Conservation (phyloP, 345 rosid species). For the Salix koriyanagi region DNA sequence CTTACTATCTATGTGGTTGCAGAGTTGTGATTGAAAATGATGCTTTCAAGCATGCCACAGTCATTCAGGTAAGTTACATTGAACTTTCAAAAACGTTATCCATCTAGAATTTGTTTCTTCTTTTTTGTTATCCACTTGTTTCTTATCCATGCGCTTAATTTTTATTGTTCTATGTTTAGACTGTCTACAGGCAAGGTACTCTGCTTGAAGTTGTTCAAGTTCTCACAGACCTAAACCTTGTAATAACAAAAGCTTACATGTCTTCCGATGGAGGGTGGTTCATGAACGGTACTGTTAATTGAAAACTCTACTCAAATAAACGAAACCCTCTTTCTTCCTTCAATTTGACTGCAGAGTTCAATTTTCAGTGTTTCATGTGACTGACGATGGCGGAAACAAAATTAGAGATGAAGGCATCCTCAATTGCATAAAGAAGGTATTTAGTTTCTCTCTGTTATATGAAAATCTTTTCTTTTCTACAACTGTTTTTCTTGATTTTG, state of each 20-base stretch:
- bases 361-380: slow-evolving; percentile 70
- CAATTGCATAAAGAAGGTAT: slow-evolving; percentile 60
- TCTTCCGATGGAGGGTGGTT: slow-evolving; percentile 95
- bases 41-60: slow-evolving; percentile 64
- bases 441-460: background rate
- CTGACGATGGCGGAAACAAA: slow-evolving; percentile 59
- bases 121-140: background rate
- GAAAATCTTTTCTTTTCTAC: background rate
- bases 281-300: slow-evolving; percentile 62
- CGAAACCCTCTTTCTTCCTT: background rate
- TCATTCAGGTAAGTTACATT: slow-evolving; percentile 48
- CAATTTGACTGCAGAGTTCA: slow-evolving; percentile 1
- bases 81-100: background rate
- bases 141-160: background rate
- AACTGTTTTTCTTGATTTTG: slow-evolving; percentile 5
- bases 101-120: background rate
- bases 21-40: slow-evolving; percentile 82
- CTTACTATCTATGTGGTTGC: slow-evolving; percentile 8
- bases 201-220: slow-evolving; percentile 88
- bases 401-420: slow-evolving; percentile 57
- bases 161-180: slow-evolving; percentile 35
- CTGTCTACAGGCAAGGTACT: slow-evolving; percentile 77
- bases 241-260: slow-evolving; percentile 79
- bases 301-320: background rate
- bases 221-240: slow-evolving; percentile 77